These are phyloP conservation scores for Amauroascus verrucosus DNA, from an alignment of 2,329 filamentous ascomycete genomes.

Conservation along the genomic window DNA sequence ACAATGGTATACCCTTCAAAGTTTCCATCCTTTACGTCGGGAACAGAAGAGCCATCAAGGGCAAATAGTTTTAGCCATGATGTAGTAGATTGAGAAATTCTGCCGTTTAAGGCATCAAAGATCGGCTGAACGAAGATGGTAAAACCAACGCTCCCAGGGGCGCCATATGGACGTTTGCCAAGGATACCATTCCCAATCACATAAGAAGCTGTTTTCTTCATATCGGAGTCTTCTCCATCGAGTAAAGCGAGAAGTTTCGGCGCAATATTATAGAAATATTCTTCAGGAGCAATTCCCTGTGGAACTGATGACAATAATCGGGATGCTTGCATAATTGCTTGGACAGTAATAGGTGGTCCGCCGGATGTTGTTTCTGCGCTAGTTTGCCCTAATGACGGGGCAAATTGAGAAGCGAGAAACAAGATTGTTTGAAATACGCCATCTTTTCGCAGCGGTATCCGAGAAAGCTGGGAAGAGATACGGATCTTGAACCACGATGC, in stretches of 20 bases:
- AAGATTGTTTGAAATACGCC: slow-evolving; percentile 36
- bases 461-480: slow-evolving; percentile 31
- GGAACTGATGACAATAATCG: slow-evolving; percentile 35
- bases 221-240: slow-evolving; percentile 32
- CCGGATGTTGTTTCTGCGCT: slow-evolving; percentile 23
- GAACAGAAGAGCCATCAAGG: slow-evolving; percentile 14
- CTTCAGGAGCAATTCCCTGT: slow-evolving; percentile 26
- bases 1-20: slow-evolving; percentile 19
- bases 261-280: slow-evolving; percentile 32
- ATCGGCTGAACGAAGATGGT: slow-evolving; percentile 35
- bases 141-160: slow-evolving; percentile 33
- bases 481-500: slow-evolving; percentile 31
- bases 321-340: slow-evolving; percentile 37
- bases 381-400: slow-evolving; percentile 30
- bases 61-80: slow-evolving; percentile 24
- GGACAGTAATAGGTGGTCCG: slow-evolving; percentile 34
- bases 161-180: slow-evolving; percentile 31
- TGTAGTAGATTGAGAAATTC: slow-evolving; percentile 20
- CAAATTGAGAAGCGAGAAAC: slow-evolving; percentile 35
- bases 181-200: slow-evolving; percentile 37
- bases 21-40: neutral
- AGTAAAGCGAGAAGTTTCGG: slow-evolving; percentile 33
- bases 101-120: slow-evolving; percentile 30
- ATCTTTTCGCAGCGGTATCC: slow-evolving; percentile 31
- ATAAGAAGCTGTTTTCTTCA: slow-evolving; percentile 35